phyloP scores from a whole-genome alignment of 352 stramenopile genomes.

The Phytophthora constricta region DNA sequence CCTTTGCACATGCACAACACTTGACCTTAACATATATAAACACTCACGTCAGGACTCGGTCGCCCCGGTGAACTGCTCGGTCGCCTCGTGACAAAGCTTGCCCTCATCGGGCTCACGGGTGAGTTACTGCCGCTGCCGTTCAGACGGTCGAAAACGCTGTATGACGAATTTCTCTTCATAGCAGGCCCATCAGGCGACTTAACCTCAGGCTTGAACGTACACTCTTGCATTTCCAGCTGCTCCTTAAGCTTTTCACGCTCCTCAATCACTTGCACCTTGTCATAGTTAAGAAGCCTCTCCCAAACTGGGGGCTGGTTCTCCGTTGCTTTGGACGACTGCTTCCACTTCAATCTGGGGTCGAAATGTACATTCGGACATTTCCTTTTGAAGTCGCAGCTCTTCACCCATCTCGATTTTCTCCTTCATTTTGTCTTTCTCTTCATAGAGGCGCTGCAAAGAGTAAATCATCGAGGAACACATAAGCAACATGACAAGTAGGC shows the following conservation, averaged over 20 bases:
- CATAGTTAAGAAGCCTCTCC: slow-evolving; percentile 75
- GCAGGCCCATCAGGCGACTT: slow-evolving; percentile 53
- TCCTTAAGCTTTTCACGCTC: slow-evolving; percentile 79
- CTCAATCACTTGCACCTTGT: slow-evolving; percentile 84
- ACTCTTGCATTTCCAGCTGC: slow-evolving; percentile 73
- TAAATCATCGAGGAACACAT: slow-evolving; percentile 11
- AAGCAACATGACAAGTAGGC: slow-evolving; percentile 19
- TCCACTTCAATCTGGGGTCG: slow-evolving; percentile 66
- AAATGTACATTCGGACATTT: slow-evolving; percentile 86
- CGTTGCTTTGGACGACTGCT: slow-evolving; percentile 33
- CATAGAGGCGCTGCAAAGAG: slow-evolving; percentile 69
- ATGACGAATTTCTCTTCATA: slow-evolving; percentile 47
- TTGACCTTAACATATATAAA: background rate
- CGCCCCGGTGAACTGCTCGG: slow-evolving; percentile 27
- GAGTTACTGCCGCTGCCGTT: slow-evolving; percentile 30
- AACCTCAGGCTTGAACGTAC: slow-evolving; percentile 85
- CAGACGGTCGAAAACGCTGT: slow-evolving; percentile 53
- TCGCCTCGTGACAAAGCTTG: slow-evolving; percentile 33
- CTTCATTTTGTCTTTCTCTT: slow-evolving; percentile 80
- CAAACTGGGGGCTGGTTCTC: slow-evolving; percentile 63
- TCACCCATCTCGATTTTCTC: slow-evolving; percentile 80
- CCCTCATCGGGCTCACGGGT: slow-evolving; percentile 13
- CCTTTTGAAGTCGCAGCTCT: slow-evolving; percentile 71
- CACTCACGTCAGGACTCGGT: slow-evolving; percentile 34
- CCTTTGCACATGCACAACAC: background rate